A percentile compares a stretch with the other conserved stretches of the same genome.
These are phyloP conservation scores for Arabidopsis suecica DNA, from an alignment of 345 rosid genomes.

Conservation along the genomic window DNA sequence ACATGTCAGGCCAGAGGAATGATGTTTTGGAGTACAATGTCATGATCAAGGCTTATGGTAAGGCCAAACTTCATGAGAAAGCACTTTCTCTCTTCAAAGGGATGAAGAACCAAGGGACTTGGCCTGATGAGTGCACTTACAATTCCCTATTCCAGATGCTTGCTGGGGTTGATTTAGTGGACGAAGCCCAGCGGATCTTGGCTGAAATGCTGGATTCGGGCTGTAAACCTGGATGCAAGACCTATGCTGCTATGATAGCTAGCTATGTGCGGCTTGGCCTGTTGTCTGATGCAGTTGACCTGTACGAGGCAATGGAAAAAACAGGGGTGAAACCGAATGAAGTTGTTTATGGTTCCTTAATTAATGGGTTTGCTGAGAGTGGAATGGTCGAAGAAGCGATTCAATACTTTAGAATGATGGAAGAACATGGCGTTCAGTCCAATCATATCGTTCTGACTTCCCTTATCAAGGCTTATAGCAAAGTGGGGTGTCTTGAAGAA, in stretches of 20 bases:
- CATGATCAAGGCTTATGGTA: constrained; percentile 95
- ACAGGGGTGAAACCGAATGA: constrained; percentile 78
- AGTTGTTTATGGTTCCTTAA: constrained; percentile 80
- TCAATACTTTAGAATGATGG: constrained; percentile 66
- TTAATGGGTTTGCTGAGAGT: constrained; percentile 82
- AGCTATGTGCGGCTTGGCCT: constrained; percentile 73
- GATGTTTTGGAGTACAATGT: constrained; percentile 78
- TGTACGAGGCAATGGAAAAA: constrained; percentile 60
- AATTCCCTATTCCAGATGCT: constrained; percentile 87
- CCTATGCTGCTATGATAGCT: constrained; percentile 73
- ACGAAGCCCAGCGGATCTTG: constrained; percentile 69
- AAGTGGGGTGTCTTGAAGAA: constrained; percentile 75
- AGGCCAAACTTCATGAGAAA: constrained; percentile 75
- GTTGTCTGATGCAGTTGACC: constrained; percentile 64
- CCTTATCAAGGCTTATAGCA: constrained; percentile 80
- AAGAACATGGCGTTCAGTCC: constrained; percentile 59
- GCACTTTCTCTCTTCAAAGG: constrained; percentile 73
- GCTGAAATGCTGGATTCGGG: constrained; percentile 73
- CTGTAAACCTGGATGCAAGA: constrained; percentile 64
- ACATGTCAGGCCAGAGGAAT: constrained; percentile 52
- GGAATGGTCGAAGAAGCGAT: constrained; percentile 75
- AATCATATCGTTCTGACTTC: constrained; percentile 82
- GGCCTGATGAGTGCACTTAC: constrained; percentile 90
- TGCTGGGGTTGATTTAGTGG: constrained; percentile 72
- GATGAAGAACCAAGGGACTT: constrained; percentile 85